A percentile compares a stretch with the other conserved stretches of the same genome.
Evolutionary conservation across 108 stramenopile species (phyloP).

Genomic region (Mediolabrus comicus): DNA sequence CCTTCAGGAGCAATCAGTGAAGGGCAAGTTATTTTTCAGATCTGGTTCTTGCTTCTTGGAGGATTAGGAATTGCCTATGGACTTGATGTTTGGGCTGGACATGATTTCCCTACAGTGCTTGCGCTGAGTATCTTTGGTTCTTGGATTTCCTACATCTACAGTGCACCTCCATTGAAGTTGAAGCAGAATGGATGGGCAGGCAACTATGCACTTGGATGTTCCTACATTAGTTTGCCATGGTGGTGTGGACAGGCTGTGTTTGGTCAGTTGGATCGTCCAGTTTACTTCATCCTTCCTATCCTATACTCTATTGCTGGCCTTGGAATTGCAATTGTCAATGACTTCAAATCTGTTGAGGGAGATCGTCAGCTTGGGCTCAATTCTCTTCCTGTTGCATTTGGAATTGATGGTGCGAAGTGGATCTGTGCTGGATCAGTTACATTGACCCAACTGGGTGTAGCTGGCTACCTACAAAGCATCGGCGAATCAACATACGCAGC

Average conservation of each 20-base stretch:
- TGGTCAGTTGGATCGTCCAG: slow-evolving; percentile 82
- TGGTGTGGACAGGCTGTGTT: slow-evolving; percentile 98
- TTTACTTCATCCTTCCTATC: slow-evolving; percentile 86
- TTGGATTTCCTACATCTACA: slow-evolving; percentile 96
- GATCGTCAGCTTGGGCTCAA: slow-evolving; percentile 90
- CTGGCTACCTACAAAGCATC: slow-evolving; percentile 84
- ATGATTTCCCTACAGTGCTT: slow-evolving; percentile 85
- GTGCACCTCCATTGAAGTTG: slow-evolving; percentile 93
- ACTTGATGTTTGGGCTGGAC: slow-evolving; percentile 91
- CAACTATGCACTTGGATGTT: slow-evolving; percentile 93
- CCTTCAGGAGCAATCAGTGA: slow-evolving; percentile 91
- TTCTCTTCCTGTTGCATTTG: slow-evolving; percentile 95
- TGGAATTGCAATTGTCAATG: slow-evolving; percentile 96
- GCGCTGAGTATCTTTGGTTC: slow-evolving; percentile 86
- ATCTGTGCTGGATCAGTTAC: slow-evolving; percentile 91
- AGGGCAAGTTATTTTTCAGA: slow-evolving; percentile 89
- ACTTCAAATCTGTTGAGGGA: slow-evolving; percentile 97
- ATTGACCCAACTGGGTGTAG: slow-evolving; percentile 89
- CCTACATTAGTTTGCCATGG: slow-evolving; percentile 97
- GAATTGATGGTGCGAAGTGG: slow-evolving; percentile 92
- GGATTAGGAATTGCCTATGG: slow-evolving; percentile 90
- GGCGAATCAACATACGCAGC: slow-evolving; percentile 84
- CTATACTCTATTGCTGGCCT: slow-evolving; percentile 94
- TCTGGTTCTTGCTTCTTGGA: slow-evolving; percentile 89
- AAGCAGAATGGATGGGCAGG: slow-evolving; percentile 97